Percentiles rank a stretch among this genome's conserved stretches.
Evolutionary conservation across 2,329 filamentous ascomycete genomes (phyloP).

Genomic region (Fusarium sp.): DNA sequence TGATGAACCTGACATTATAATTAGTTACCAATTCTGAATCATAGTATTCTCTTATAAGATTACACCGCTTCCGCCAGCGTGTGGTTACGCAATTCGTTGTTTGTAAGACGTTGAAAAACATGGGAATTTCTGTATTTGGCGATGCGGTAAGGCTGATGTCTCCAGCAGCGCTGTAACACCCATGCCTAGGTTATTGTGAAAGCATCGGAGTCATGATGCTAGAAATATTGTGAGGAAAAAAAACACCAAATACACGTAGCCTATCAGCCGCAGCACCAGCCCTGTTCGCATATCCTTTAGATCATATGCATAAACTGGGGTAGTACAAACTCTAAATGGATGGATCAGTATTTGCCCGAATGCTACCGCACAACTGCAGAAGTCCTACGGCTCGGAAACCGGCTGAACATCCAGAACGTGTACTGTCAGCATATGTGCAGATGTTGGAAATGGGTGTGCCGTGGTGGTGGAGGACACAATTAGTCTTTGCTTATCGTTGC

Average conservation of each 20-base stretch:
- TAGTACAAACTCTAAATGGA: neutral
- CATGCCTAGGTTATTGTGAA: too few species aligned
- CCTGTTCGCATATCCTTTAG: neutral
- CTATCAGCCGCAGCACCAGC: neutral
- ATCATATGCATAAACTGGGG: slow-evolving; percentile 1
- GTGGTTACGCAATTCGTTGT: neutral
- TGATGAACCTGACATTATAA: neutral
- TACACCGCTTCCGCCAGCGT: neutral
- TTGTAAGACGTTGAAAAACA: neutral
- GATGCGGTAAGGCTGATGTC: slow-evolving; percentile 1
- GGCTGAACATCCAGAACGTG: neutral
- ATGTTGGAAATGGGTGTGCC: neutral
- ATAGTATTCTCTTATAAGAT: neutral
- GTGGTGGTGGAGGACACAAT: neutral
- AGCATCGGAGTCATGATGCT: too few species aligned
- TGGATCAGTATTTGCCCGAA: neutral
- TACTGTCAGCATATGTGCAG: neutral
- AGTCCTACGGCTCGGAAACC: neutral
- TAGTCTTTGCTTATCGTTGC: neutral
- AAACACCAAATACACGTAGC: too few species aligned
- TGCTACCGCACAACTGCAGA: neutral
- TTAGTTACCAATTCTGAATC: neutral
- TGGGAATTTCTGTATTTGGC: neutral
- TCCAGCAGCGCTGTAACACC: neutral
- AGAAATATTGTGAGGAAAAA: too few species aligned